Base-by-base conservation (phyloP, 176 grass and related monocot species). In the Oryza rufipogon region DNA sequence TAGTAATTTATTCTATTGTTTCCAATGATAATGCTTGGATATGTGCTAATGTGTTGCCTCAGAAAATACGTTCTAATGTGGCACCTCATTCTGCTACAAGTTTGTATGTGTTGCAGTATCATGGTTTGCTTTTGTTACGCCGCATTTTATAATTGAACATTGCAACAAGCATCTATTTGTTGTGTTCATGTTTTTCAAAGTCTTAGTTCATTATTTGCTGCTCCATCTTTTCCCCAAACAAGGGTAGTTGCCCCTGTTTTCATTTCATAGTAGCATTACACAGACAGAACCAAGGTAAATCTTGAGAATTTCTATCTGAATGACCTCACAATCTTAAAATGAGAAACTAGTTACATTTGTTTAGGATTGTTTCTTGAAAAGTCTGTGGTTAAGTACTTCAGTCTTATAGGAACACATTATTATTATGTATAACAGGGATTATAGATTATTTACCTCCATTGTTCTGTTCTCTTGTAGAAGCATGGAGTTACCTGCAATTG, bases 371-470 rank as follows among this genome's bases (percentile, higher is more conserved):
- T 70, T 68, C 38, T 76, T 74, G 3, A 39, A 25, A 80, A 19
- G 44, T 34, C 47, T 3, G 33, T 84, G n/a, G 64, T 85, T 81
- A 70, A 69, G 61, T 16, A 61, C 58, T 22, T 80, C 75, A 69
- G 47, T n/a, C 47, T 67, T 30, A 69, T 79, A 61, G 47, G 39
- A 83, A 63, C 8, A 10, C 41, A 42, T 42, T 44, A 44, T 42
- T 44, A 44, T 14, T 49, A 49, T 49, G 14, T 48, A 15, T 49
- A 49, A 56, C 52, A 56, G 5, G 52, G 17, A 46, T 13, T 75
- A 20, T 61, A 79, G 34, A 69, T 64, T 76, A 63, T 74, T 30
- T 36, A 64, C 15, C 77, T 71, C 3, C 41, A 42, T 64, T 64
- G 26, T 74, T 84, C 7, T 22, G 11, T 69, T 63, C 23, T 80